Base-by-base conservation (phyloP, 2,329 filamentous ascomycete genomes). In the Penicillium nordicum region DNA sequence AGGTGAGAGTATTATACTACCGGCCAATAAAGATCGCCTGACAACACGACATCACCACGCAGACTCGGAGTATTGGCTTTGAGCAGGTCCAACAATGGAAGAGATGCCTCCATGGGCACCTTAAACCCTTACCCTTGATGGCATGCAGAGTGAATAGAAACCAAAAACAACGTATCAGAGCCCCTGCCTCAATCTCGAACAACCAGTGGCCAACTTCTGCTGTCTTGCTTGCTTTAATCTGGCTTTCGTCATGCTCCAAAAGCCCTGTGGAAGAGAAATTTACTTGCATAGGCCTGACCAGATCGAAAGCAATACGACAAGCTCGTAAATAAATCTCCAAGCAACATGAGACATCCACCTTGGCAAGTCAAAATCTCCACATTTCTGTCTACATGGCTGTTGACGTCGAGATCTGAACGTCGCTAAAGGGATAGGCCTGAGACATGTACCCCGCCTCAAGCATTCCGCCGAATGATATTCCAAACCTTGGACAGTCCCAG, bases 371-470 rank as follows among this genome's bases (percentile, higher is more conserved):
- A 50, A 11, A 41, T 47, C 53, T 44, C 43, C 51, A 30, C 48
- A 56, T 43, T 23, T 42, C 48, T 50, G 51, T 53, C 21, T 3
- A 21, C 21, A 49, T 23, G 27, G 14, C 38, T 46, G 46, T 51
- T 37, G 41, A 29, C 41, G 34, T 61, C 52, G 40, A 23, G 49
- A 50, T 18, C 42, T 42, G 34, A 27, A 52, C 49, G 25, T n/a
- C 16, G 37, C 48, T 49, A 55, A 53, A 38, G 59, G 44, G 46
- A 42, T 23, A 18, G 29, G 3, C 30, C 34, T 59, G 51, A 63
- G 61, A 62, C 61, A 61, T 59, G 2, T 36, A 55, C 41, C 45
- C 38, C 25, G 36, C 41, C 44, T 23, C 3, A 49, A 23, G 12
- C 25, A 27, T 48, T 46, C 25, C 5, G 27, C 21, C 21, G 6